A percentile compares a stretch with the other conserved stretches of the same genome.
phyloP scores from a whole-genome alignment of 2,329 filamentous ascomycete species.

The Aaosphaeria pasadenensis region DNA sequence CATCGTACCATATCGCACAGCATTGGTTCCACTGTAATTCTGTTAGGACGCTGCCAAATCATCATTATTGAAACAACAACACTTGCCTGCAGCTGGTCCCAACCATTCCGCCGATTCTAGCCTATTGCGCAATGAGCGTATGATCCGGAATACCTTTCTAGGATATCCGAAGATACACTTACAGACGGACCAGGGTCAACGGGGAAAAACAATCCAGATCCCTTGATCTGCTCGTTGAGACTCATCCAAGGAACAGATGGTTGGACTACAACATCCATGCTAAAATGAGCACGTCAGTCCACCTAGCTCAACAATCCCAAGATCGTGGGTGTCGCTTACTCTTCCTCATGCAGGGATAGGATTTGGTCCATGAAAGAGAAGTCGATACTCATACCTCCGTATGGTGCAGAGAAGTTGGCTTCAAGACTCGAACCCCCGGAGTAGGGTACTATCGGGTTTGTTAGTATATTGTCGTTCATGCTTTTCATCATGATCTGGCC shows the following conservation, averaged over 20 bases:
- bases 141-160: constrained; percentile 11
- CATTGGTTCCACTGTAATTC: constrained; percentile 67
- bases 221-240: constrained; percentile 71
- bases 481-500: constrained; percentile 1
- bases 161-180: constrained; percentile 16
- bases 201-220: constrained; percentile 81
- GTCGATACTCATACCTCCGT: constrained; percentile 84
- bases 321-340: constrained; percentile 41
- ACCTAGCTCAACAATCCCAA: neutral
- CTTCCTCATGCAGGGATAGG: constrained; percentile 73
- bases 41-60: constrained; percentile 26
- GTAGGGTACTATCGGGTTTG: constrained; percentile 60
- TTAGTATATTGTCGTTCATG: neutral
- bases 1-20: constrained; percentile 80
- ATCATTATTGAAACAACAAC: neutral
- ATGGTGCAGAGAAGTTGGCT: constrained; percentile 84
- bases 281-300: constrained; percentile 25
- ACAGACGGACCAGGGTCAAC: constrained; percentile 73
- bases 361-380: constrained; percentile 86
- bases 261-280: constrained; percentile 88
- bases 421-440: constrained; percentile 85
- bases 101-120: constrained; percentile 80
- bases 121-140: constrained; percentile 37
- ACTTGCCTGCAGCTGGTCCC: constrained; percentile 61
- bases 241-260: constrained; percentile 91